Conservation (phyloP, 169 alveolate species). For the Pseudocohnilembus persalinus region DNA sequence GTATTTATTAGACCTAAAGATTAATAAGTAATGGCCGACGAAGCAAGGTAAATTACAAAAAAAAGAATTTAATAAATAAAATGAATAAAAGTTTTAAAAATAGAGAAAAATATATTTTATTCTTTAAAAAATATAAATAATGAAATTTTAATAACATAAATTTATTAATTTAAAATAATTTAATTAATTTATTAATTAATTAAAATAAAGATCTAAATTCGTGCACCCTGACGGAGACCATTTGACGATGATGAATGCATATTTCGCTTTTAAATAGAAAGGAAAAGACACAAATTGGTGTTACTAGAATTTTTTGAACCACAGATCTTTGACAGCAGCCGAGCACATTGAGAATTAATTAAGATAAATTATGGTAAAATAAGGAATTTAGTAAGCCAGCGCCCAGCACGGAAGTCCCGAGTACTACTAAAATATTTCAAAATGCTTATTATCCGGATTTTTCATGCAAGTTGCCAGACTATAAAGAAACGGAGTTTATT, state of each 20-base stretch:
- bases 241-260: slow-evolving; percentile 92
- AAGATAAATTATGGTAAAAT: slow-evolving; percentile 75
- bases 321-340: slow-evolving; percentile 91
- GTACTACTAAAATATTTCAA: slow-evolving; percentile 71
- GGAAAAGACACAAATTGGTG: slow-evolving; percentile 88
- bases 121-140: too few species aligned
- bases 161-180: too few species aligned
- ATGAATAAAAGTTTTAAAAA: too few species aligned
- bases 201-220: slow-evolving; percentile 77
- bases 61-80: too few species aligned
- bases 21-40: slow-evolving; percentile 88
- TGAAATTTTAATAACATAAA: too few species aligned
- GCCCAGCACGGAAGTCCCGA: slow-evolving; percentile 40
- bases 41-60: slow-evolving; percentile 65
- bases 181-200: too few species aligned
- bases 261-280: slow-evolving; percentile 75
- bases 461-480: slow-evolving; percentile 94
- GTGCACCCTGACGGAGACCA: slow-evolving; percentile 98
- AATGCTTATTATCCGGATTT: slow-evolving; percentile 90
- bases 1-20: slow-evolving; percentile 94
- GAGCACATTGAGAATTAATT: slow-evolving; percentile 91
- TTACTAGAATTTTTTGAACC: slow-evolving; percentile 85
- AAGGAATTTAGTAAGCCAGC: slow-evolving; percentile 62
- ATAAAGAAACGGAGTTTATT: slow-evolving; percentile 90
- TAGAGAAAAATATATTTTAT: too few species aligned